phyloP scores from a whole-genome alignment of 2,329 filamentous ascomycete species.

The Allantophomopsis cytisporea region DNA sequence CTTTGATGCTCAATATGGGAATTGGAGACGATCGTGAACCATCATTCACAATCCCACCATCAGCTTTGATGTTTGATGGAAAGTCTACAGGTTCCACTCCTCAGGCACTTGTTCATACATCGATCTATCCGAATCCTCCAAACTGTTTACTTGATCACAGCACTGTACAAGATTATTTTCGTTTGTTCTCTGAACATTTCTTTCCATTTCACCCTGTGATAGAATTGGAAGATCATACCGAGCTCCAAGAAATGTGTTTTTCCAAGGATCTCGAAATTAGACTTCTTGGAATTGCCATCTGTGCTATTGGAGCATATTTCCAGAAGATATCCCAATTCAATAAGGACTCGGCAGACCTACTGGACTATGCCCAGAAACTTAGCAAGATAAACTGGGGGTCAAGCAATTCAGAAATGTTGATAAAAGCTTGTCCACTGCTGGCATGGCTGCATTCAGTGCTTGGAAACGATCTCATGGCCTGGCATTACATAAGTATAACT shows the following conservation, averaged over 20 bases:
- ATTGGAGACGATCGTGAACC: slow-evolving; percentile 4
- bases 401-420: not conserved
- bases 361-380: slow-evolving; percentile 1
- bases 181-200: too few relatives aligned
- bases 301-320: slow-evolving; percentile 2
- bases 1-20: slow-evolving; percentile 4
- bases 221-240: too few relatives aligned
- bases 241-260: too few relatives aligned
- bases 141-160: too few relatives aligned
- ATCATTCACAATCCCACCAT: slow-evolving; percentile 3
- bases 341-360: not conserved
- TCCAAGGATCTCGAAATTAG: too few relatives aligned
- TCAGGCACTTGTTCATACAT: too few relatives aligned
- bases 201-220: too few relatives aligned
- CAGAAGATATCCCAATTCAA: not conserved
- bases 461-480: slow-evolving; percentile 4
- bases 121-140: too few relatives aligned
- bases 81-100: too few relatives aligned
- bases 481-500: slow-evolving; percentile 3
- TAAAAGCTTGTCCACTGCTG: slow-evolving; percentile 3
- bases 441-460: slow-evolving; percentile 3
- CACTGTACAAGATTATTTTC: too few relatives aligned
- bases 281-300: not conserved
- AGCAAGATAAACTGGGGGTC: slow-evolving; percentile 1
- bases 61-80: too few relatives aligned